A percentile compares a stretch with the other conserved stretches of the same genome.
Conservation (phyloP, 495 filamentous ascomycete species). For the Penicillium paxilli region DNA sequence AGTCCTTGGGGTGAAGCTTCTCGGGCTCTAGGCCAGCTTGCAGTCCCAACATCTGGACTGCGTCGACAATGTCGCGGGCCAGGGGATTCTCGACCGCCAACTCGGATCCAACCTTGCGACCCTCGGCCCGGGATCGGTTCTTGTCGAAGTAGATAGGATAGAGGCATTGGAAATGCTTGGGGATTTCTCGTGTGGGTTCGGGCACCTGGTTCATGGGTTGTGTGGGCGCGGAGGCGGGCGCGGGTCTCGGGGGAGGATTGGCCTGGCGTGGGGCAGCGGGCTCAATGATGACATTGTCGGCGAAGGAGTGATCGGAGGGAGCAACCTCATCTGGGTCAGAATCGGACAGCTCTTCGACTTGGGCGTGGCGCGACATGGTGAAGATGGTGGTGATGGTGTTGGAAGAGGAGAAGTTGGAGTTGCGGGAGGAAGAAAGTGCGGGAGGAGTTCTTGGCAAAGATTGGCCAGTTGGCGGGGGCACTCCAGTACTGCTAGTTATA, state of each 20-base stretch:
- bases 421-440: constrained; percentile 14
- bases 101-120: constrained; percentile 69
- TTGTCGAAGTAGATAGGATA: constrained; percentile 95
- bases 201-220: constrained; percentile 29
- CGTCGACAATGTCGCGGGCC: constrained; percentile 85
- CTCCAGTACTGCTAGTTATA: neutral
- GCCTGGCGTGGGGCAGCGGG: constrained; percentile 28
- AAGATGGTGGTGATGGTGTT: constrained; percentile 1
- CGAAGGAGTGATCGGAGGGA: constrained; percentile 64
- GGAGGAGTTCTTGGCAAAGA: constrained; percentile 2
- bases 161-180: constrained; percentile 79
- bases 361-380: constrained; percentile 76
- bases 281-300: constrained; percentile 41
- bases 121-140: constrained; percentile 69
- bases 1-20: constrained; percentile 93
- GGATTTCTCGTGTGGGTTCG: constrained; percentile 53
- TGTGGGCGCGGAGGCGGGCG: constrained; percentile 1
- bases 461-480: constrained; percentile 2
- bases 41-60: constrained; percentile 70
- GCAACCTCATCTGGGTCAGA: constrained; percentile 75
- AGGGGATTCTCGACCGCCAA: constrained; percentile 83
- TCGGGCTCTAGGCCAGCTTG: constrained; percentile 83
- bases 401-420: neutral
- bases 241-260: constrained; percentile 3
- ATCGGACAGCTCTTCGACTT: constrained; percentile 87